Evolutionary conservation across 352 stramenopile genomes (phyloP), one percentile per base, ranked within the genome.

Genomic region (Paralagenidium karlingii): DNA sequence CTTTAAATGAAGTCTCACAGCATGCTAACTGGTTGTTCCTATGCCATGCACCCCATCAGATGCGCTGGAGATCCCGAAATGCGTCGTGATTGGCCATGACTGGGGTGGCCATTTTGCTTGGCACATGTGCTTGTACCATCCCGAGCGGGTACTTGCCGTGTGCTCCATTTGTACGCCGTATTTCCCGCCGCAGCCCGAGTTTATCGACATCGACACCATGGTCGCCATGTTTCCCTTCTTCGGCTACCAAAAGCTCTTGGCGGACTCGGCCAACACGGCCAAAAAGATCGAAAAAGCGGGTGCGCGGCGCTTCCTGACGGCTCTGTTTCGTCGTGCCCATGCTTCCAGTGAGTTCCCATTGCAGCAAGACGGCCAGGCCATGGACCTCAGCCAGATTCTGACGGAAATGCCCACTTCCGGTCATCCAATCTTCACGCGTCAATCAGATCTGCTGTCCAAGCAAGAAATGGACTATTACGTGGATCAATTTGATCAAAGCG

Each of bases 81-180:
- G 65, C 11, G 70, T 84, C 33, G 73, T 87, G 32, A 63, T 81
- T 33, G 73, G 73, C 28, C 73, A 86, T 44, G 68, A 86, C 40
- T 86, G 73, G 73, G 73, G 73, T 38, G 73, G 68, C 15, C 49
- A 51, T 11, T 60, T 71, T 42, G 67, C 78, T 24, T 87, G 65
- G 64, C 66, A 60, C 45, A 80, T 87, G 59, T 78, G 59, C 12
- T 56, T 80, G 7, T 81, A 76, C 51, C 61, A 82, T 38, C 64
- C 68, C 11, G n/a, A 62, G 15, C 68, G 73, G 5, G 65, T 83
- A 22, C 27, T 74, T 21, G 68, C 62, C 0, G 62, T 80, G 0
- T 61, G 53, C 15, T 59, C 67, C 13, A 45, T 88, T n/a, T 83
- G 68, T 53, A 88, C 74, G 21, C 68, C 74, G 12, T 84, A 80